Percentiles rank a stretch among this genome's conserved stretches.
Evolutionary conservation across 2,329 filamentous ascomycete species (phyloP).

Genomic region (Aureobasidium mangrovei): DNA sequence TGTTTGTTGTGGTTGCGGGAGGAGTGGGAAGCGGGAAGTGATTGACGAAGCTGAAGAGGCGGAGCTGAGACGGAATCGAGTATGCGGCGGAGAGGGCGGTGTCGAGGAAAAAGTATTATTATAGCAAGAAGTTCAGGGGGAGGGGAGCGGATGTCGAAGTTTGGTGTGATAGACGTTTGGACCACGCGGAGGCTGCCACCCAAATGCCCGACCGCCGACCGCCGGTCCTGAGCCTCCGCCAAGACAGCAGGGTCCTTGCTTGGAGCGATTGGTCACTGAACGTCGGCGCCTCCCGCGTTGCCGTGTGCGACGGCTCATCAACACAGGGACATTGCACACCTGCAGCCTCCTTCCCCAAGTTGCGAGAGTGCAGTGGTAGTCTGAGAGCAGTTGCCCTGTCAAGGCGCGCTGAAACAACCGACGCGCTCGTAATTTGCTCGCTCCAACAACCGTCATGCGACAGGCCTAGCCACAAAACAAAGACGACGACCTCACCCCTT

Average conservation of each 20-base stretch:
- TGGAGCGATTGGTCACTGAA: background rate
- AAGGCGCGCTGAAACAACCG: background rate
- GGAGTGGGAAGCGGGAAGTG: background rate
- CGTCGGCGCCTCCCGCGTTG: background rate
- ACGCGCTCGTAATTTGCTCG: constrained; percentile 2
- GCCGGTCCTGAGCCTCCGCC: background rate
- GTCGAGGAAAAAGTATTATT: background rate
- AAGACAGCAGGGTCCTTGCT: background rate
- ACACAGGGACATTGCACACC: background rate
- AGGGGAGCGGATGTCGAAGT: constrained; percentile 7
- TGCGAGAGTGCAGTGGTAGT: background rate
- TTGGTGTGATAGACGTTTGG: constrained; percentile 14
- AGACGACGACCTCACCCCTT: background rate
- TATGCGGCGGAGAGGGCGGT: background rate
- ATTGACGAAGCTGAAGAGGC: background rate
- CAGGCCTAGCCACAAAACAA: background rate
- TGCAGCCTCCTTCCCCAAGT: constrained; percentile 7
- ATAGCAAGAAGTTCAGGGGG: constrained; percentile 7
- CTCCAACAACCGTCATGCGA: background rate
- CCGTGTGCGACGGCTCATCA: constrained; percentile 7
- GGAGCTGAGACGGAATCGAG: background rate
- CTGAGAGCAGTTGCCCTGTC: constrained; percentile 4
- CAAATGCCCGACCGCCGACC: background rate
- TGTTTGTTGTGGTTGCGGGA: background rate
- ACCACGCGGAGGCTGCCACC: constrained; percentile 8